A percentile compares a stretch with the other conserved stretches of the same genome.
phyloP scores from a whole-genome alignment of 75 land plant species.

The Sequoia sempervirens region DNA sequence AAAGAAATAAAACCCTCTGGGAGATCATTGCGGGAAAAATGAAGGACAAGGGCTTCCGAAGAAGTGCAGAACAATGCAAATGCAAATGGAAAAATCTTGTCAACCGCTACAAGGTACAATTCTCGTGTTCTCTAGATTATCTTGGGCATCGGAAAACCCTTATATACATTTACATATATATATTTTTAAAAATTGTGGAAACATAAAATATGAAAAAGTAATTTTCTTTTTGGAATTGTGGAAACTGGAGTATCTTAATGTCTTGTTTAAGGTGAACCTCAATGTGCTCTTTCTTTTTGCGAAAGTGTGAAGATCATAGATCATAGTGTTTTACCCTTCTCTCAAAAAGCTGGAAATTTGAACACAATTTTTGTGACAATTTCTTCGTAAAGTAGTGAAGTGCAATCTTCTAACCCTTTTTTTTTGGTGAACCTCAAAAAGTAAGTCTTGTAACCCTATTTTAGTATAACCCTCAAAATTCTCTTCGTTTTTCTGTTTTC shows the following conservation, averaged over 20 bases:
- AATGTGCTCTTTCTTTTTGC: neutral
- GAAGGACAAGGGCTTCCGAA: constrained; percentile 55
- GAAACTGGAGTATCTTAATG: neutral
- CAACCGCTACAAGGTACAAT: constrained; percentile 76
- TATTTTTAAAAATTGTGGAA: neutral
- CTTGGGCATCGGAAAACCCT: neutral
- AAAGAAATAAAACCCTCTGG: constrained; percentile 78
- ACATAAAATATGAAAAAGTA: neutral
- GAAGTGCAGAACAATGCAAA: constrained; percentile 87
- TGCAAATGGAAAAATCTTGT: constrained; percentile 94
- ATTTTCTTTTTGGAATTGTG: neutral
- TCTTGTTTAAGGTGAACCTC: neutral
- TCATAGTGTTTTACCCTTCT: neutral
- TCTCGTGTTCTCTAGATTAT: neutral
- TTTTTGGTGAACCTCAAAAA: neutral
- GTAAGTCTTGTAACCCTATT: neutral
- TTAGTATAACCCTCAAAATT: neutral
- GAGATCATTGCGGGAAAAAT: constrained; percentile 55
- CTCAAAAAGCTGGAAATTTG: neutral
- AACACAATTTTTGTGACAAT: neutral
- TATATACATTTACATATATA: neutral
- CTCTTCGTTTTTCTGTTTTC: neutral
- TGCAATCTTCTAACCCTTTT: neutral
- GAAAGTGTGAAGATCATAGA: neutral
- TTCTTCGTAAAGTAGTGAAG: neutral